Evolutionary conservation across 306 rosid genomes (phyloP), one percentile per base, ranked within the genome.

Genomic region (Begonia masoniana): DNA sequence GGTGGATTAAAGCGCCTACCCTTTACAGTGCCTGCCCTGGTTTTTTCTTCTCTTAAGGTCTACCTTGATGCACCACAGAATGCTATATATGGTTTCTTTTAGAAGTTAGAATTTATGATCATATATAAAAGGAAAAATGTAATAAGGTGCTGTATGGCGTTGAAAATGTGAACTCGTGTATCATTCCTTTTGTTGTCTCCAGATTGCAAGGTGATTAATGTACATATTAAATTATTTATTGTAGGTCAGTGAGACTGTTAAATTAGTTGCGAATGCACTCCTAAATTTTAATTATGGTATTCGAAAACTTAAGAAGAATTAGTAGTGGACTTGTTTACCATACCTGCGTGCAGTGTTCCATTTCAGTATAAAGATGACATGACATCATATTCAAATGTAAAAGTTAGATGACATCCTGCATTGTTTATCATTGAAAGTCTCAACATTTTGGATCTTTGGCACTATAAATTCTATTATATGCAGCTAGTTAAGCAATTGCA

Each of bases 401-500:
- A 10, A 13, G 5, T 10, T 10, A 43, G n/a, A 43, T 43, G 13
- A 11, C 48, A 43, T 10, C 48, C 48, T 43, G 12, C 12, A 10
- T 43, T 43, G 12, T 0, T 43, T 10, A 11, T 10, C 12, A 10
- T 43, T 43, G 48, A 43, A 10, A 43, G 12, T 43, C 13, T 43
- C 13, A 54, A 43, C 15, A 51, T 43, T 59, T 47, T 36, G 65
- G 60, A 67, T 15, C 55, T 10, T 43, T 9, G 11, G 47, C 36
- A n/a, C n/a, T n/a, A n/a, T n/a, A n/a, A n/a, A n/a, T n/a, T 72
- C 68, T 60, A 43, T 52, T 55, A 49, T 61, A 17, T 75, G 61
- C 84, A 92, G 99, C 67, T 92, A 82, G 93, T 92, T 58, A 79
- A 94, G 74, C 96, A 81, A 69, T 75, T 92, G 79, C 99, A 92